Percentiles rank a stretch among this genome's conserved stretches.
These are phyloP conservation scores for Aureococcus anophagefferens DNA, from an alignment of 108 stramenopile species.

Conservation along the genomic window DNA sequence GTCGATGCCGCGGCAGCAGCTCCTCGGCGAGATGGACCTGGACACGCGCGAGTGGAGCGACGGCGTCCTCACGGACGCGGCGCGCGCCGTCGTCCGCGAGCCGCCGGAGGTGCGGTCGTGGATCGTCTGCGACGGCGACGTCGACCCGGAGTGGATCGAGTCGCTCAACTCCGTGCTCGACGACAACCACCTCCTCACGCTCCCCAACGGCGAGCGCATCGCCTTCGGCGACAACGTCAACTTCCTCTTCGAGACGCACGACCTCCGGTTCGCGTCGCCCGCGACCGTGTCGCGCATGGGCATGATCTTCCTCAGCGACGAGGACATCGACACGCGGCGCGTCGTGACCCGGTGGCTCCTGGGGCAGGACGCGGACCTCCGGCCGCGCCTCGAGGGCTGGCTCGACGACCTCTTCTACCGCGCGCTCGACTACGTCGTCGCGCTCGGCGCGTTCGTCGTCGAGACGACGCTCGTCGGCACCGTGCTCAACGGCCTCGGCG, in stretches of 20 bases:
- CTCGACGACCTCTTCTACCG: conserved; percentile 41
- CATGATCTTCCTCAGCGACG: conserved; percentile 57
- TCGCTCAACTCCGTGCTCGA: conserved; percentile 52
- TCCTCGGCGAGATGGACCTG: conserved; percentile 52
- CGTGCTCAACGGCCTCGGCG: conserved; percentile 39
- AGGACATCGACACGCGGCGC: conserved; percentile 43
- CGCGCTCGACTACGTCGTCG: conserved; percentile 15
- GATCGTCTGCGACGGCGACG: conserved; percentile 42
- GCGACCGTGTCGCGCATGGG: conserved; percentile 57
- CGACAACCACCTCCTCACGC: conserved; percentile 55
- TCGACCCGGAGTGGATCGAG: conserved; percentile 52
- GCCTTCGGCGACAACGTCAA: conserved; percentile 52
- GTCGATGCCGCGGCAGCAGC: conserved; percentile 49
- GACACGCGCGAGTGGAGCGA: conserved; percentile 61
- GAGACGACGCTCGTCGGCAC: conserved; percentile 53
- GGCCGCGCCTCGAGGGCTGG: conserved; percentile 24
- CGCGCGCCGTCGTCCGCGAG: conserved; percentile 44
- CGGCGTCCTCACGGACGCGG: conserved; percentile 53
- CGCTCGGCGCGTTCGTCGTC: conserved; percentile 28
- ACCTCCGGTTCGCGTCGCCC: conserved; percentile 48
- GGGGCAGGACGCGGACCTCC: conserved; percentile 19
- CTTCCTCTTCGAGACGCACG: conserved; percentile 60
- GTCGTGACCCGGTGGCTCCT: conserved; percentile 23
- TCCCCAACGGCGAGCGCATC: conserved; percentile 59
- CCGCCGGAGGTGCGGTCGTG: conserved; percentile 35